Evolutionary conservation across 129 eudicot species (phyloP).

Genomic region (Saussurea involucrata): DNA sequence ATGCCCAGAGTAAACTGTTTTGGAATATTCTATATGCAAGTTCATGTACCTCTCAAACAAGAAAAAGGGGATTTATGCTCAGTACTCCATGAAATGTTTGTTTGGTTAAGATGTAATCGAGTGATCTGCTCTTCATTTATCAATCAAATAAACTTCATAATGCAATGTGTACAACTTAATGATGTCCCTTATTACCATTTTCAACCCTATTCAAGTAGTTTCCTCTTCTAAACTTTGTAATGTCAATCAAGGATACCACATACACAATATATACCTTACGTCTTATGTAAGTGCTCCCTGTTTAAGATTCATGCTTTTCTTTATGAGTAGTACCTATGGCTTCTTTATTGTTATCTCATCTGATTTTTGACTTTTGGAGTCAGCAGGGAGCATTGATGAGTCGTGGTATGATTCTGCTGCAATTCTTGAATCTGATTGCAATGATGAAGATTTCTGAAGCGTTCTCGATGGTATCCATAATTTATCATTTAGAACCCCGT

Average conservation of each 20-base stretch:
- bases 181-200: not conserved
- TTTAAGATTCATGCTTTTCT: not conserved
- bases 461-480: slow-evolving; percentile 50
- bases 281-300: not conserved
- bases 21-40: not conserved
- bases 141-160: not conserved
- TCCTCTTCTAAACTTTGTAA: not conserved
- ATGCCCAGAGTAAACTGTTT: not conserved
- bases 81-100: not conserved
- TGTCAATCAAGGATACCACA: not conserved
- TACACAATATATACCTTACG: not conserved
- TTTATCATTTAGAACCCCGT: not conserved
- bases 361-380: slow-evolving; percentile 13
- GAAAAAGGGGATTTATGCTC: not conserved
- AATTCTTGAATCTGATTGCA: slow-evolving; percentile 76
- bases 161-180: not conserved
- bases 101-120: not conserved
- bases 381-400: slow-evolving; percentile 67
- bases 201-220: not conserved
- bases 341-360: slow-evolving; percentile 8
- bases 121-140: not conserved
- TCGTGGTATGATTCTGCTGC: slow-evolving; percentile 76
- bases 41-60: not conserved
- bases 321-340: not conserved
- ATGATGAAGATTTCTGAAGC: slow-evolving; percentile 90